Base-by-base conservation (phyloP, 306 rosid species). In the Gastrolobium villosum region DNA sequence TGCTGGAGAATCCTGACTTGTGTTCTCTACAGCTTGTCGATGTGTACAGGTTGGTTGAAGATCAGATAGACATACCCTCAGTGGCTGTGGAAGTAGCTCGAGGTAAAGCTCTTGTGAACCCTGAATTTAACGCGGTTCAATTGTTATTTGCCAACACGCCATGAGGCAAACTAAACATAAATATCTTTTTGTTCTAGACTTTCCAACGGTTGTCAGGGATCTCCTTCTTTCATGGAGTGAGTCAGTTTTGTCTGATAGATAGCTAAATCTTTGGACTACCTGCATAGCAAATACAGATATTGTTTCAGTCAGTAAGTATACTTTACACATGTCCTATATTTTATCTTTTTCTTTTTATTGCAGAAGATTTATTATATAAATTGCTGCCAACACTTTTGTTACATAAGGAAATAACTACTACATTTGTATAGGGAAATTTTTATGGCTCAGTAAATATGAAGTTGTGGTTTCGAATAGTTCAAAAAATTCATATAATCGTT, bases 201-300 rank as follows among this genome's bases (percentile, higher is more conserved):
- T 96, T 0, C 99, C 99, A 3, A 62, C 79, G 0, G 88, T 91
- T 54, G 89, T 86, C 50, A 88, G 96, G 77, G 98, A 95, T 83
- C 46, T 93, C 87, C 85, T 96, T 71, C 97, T 96, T 70, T 90
- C 98, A 32, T 96, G 97, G 99, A 96, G 88, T 36, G 87, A 90
- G 13, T 85, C 94, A 2, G 80, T 96, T 26, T 86, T 96, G 61
- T 86, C 88, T 0, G 98, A 95, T 79, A 90, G 97, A 74, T 95
- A 87, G 84, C 43, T 45, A 54, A 79, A 67, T 78, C 72, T 65
- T 52, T 37, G 82, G 65, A 71, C 74, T 60, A 10, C 74, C 84
- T 61, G 84, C 86, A 61, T 50, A 75, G 76, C 72, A 69, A 32
- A 73, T 46, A 71, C 77, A 67, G 26, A 73, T 14, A 64, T 78